Evolutionary conservation across 805 yeast species (phyloP).

Genomic region (Candida palmyrensis): DNA sequence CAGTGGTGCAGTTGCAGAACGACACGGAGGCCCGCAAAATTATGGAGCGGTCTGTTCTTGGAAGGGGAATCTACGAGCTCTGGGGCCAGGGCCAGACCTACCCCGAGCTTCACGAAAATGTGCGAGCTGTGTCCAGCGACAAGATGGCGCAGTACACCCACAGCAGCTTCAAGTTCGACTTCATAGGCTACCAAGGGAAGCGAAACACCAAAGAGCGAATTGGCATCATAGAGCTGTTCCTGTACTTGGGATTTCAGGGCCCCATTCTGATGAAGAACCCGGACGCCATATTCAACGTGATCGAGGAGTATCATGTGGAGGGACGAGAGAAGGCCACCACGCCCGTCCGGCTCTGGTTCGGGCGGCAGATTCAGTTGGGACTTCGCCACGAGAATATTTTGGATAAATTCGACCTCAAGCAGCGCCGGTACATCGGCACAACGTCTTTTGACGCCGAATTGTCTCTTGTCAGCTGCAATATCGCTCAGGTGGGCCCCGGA

Average conservation of each 20-base stretch:
- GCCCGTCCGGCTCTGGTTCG: constrained; percentile 67
- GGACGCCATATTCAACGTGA: constrained; percentile 59
- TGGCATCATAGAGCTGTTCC: constrained; percentile 64
- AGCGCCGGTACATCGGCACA: constrained; percentile 87
- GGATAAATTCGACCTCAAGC: constrained; percentile 76
- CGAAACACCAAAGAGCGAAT: constrained; percentile 49
- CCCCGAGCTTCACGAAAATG: constrained; percentile 52
- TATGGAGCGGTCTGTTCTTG: constrained; percentile 62
- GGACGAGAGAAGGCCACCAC: constrained; percentile 42
- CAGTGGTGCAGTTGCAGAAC: constrained; percentile 58
- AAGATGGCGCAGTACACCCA: constrained; percentile 35
- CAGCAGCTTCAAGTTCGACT: constrained; percentile 73
- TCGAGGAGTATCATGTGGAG: constrained; percentile 63
- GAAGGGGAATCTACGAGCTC: constrained; percentile 74
- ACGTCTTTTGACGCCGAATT: constrained; percentile 96
- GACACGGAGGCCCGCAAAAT: constrained; percentile 65
- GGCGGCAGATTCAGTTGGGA: constrained; percentile 60
- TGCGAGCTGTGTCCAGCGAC: constrained; percentile 26
- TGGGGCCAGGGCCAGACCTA: constrained; percentile 69
- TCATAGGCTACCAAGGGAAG: constrained; percentile 69
- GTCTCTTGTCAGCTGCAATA: constrained; percentile 79
- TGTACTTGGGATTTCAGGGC: constrained; percentile 69
- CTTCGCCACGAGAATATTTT: constrained; percentile 59
- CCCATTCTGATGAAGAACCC: constrained; percentile 75
- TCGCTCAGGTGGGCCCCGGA: constrained; percentile 67